Conservation (phyloP, 179 eudicot species). For the Silene coronaria region DNA sequence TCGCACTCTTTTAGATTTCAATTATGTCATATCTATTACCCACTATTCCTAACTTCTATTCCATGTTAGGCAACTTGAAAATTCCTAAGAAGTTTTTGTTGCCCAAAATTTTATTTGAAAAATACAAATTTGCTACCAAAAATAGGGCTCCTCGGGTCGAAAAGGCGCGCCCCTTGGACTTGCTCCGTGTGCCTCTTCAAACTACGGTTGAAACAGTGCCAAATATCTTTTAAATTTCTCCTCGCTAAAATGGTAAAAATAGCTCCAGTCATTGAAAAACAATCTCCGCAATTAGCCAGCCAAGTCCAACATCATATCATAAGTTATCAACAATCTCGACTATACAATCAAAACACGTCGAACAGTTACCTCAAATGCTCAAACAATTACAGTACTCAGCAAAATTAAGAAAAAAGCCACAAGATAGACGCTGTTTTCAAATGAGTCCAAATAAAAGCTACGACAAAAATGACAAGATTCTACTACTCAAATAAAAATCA, state of each 20-base stretch:
- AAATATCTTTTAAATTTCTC: not conserved
- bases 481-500: too few species aligned
- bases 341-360: not conserved
- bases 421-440: not conserved
- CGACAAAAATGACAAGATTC: not conserved
- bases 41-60: too few species aligned
- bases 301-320: not conserved
- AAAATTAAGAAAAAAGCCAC: not conserved
- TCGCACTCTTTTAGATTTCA: too few species aligned
- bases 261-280: not conserved
- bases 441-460: not conserved
- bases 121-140: too few species aligned
- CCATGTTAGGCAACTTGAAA: too few species aligned
- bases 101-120: too few species aligned
- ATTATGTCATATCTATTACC: too few species aligned
- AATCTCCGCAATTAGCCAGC: not conserved
- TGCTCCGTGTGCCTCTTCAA: too few species aligned
- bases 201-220: too few species aligned
- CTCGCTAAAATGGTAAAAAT: not conserved
- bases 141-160: too few species aligned
- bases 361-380: not conserved
- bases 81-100: too few species aligned
- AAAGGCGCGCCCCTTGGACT: too few species aligned
- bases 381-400: not conserved
- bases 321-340: not conserved